These are phyloP conservation scores for Pterocarpus santalinus DNA, from an alignment of 306 rosid species.

Conservation along the genomic window DNA sequence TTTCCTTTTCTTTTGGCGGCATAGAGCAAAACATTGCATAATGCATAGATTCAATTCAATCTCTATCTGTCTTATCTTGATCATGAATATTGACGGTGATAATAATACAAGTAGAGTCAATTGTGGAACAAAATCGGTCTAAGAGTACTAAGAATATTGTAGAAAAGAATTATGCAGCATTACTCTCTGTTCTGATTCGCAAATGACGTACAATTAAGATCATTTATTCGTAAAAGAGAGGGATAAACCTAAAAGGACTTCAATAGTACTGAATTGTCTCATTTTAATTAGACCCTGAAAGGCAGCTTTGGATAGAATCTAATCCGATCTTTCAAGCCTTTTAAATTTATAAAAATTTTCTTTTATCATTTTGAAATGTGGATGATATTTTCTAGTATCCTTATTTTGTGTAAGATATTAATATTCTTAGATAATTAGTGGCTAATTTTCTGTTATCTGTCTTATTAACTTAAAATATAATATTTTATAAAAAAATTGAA, in stretches of 20 bases:
- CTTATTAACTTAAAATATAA: too few species aligned
- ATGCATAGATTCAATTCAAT: conserved; percentile 38
- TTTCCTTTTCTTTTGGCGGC: conserved; percentile 16
- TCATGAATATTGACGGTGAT: conserved; percentile 16
- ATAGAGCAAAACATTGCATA: conserved; percentile 8
- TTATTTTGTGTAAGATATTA: neutral
- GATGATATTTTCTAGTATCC: too few species aligned
- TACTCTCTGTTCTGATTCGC: conserved; percentile 28
- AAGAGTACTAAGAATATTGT: conserved; percentile 27
- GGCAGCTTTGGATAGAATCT: conserved; percentile 27
- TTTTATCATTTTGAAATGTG: neutral
- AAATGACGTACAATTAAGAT: conserved; percentile 34
- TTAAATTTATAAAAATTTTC: neutral
- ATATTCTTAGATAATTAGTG: too few species aligned
- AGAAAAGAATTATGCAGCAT: conserved; percentile 25
- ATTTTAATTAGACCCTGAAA: neutral
- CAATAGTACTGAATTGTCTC: conserved; percentile 8
- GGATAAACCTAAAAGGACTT: neutral
- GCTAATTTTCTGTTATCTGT: neutral
- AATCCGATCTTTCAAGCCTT: conserved; percentile 8
- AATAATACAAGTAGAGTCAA: conserved; percentile 21
- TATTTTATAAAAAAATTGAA: too few species aligned
- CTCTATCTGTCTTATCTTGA: conserved; percentile 19
- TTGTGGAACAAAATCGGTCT: conserved; percentile 27
- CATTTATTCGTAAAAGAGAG: neutral